Evolutionary conservation across 129 eudicot species (phyloP), one percentile per base, ranked within the genome.

Genomic region (Glebionis coronaria): DNA sequence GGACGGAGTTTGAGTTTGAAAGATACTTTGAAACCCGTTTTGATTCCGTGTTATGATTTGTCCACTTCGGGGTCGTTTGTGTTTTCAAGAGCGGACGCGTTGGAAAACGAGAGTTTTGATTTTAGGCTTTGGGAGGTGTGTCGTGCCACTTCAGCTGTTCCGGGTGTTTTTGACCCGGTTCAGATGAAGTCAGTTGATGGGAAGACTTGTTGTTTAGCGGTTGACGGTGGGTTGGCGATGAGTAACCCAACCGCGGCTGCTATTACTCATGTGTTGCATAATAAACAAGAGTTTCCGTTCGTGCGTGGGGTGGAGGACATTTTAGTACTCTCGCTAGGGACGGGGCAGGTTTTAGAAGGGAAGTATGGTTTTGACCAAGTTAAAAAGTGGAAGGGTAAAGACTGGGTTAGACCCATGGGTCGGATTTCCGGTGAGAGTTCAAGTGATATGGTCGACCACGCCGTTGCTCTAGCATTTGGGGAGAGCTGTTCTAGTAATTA

Each of bases 221-320:
- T 76, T 35, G 81, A 56, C 21, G 76, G 76, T 1, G 72, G 81
- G 4, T 56, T 76, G 16, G 67, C 76, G 7, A 69, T 76, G 81
- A 76, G 71, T 56, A 76, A 69, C 76, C 76, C 74, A 0, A 70
- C 81, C 0, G 71, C 96, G 14, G 92, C 97, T 27, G 96, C 97
- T 7, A 91, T 91, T 3, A 91, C 96, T 0, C 97, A 91, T 56
- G 96, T 91, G 71, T 61, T 91, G 63, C 97, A 91, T 38, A 91
- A 91, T 78, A 91, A 91, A 51, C 90, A 87, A 74, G 97, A 91
- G 51, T 91, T 91, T 46, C 97, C 97, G 44, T 85, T 82, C 58
- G 97, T 91, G 38, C 78, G 88, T 2, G 97, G 96, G 14, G 90
- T 91, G 52, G 97, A 91, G 90, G 97, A 91, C 67, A 81, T 91